A percentile compares a stretch with the other conserved stretches of the same genome.
phyloP scores from a whole-genome alignment of 1,139 yeast genomes.

The Maudiozyma humilis region DNA sequence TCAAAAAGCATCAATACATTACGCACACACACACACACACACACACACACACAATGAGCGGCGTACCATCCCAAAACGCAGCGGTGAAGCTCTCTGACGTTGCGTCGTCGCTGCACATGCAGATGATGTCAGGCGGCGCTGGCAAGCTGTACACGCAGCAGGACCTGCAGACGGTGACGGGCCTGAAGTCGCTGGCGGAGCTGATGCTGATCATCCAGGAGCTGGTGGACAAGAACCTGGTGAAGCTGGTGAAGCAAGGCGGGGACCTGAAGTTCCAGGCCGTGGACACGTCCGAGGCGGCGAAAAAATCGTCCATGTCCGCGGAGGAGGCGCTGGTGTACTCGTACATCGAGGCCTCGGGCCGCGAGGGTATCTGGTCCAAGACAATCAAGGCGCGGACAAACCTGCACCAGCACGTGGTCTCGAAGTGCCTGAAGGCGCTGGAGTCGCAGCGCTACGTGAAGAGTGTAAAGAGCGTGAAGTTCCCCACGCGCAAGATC shows the following conservation, averaged over 20 bases:
- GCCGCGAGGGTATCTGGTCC: conserved; percentile 95
- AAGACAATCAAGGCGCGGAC: conserved; percentile 86
- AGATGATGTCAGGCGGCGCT: conserved; percentile 44
- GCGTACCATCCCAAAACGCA: background rate
- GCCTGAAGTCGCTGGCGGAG: conserved; percentile 34
- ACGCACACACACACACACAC: background rate
- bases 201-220: conserved; percentile 59
- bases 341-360: conserved; percentile 83
- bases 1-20: background rate
- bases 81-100: conserved; percentile 39
- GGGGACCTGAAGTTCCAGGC: conserved; percentile 68
- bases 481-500: conserved; percentile 91
- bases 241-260: conserved; percentile 60
- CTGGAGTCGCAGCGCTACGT: conserved; percentile 79
- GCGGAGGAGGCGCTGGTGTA: conserved; percentile 90
- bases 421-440: conserved; percentile 72
- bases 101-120: conserved; percentile 49
- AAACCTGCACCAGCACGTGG: conserved; percentile 87
- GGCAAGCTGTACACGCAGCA: conserved; percentile 46
- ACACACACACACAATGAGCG: background rate
- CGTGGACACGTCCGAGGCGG: conserved; percentile 57
- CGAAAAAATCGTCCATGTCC: conserved; percentile 62
- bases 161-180: conserved; percentile 45
- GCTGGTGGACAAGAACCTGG: conserved; percentile 52
- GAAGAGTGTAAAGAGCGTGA: conserved; percentile 85